Evolutionary conservation across 176 grass and related monocot genomes (phyloP).

Genomic region (Musa beccarii): DNA sequence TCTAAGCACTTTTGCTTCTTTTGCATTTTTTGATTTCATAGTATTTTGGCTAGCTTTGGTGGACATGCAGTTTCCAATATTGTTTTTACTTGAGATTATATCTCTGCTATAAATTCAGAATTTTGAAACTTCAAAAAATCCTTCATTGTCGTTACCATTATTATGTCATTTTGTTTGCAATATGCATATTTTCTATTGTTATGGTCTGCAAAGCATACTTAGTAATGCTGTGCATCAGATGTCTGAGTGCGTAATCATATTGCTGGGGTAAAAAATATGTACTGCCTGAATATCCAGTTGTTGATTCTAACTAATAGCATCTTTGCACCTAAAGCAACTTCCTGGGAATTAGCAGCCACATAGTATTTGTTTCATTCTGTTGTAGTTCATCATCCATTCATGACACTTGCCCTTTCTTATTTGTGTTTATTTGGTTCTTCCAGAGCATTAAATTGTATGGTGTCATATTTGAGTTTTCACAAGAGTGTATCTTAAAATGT

Average conservation of each 20-base stretch:
- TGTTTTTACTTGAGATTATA: background rate
- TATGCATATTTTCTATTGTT: background rate
- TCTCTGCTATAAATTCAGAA: background rate
- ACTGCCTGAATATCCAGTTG: background rate
- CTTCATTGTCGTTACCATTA: too few species aligned
- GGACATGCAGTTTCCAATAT: background rate
- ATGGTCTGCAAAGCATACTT: background rate
- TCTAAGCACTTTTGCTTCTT: background rate
- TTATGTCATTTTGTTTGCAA: background rate
- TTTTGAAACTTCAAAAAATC: background rate
- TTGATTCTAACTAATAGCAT: background rate
- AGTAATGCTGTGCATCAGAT: background rate
- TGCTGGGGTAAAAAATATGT: too few species aligned
- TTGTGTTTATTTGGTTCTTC: too few species aligned
- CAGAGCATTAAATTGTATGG: too few species aligned
- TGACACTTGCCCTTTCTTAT: too few species aligned
- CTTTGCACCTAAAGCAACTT: background rate
- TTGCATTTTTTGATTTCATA: background rate
- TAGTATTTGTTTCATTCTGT: background rate
- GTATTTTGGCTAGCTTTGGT: background rate
- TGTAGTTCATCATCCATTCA: too few species aligned
- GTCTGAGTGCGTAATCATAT: background rate
- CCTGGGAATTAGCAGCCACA: background rate
- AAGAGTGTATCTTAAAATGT: too few species aligned
- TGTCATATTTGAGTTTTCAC: too few species aligned